Evolutionary conservation across 202 grass and related monocot species (phyloP).

Genomic region (Musa balbisiana): DNA sequence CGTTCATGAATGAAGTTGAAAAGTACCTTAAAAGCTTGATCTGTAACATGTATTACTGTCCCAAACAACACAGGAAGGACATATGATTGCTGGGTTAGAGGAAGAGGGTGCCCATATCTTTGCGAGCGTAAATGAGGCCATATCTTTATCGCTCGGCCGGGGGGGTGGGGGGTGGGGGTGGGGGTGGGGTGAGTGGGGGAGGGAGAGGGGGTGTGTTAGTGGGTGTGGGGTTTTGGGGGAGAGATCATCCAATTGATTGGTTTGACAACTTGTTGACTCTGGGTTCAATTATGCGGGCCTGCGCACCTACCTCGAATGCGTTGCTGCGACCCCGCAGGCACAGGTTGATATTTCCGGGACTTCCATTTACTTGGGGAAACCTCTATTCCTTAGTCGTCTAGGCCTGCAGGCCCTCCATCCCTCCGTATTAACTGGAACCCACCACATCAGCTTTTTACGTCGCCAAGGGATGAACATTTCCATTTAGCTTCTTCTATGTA

Average conservation of each 20-base stretch:
- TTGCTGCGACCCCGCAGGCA: slow-evolving; percentile 46
- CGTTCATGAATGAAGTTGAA: not conserved
- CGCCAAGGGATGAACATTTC: slow-evolving; percentile 3
- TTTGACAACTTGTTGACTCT: slow-evolving; percentile 14
- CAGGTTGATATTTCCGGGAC: slow-evolving; percentile 43
- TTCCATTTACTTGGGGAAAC: slow-evolving; percentile 76
- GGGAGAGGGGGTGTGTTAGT: no score
- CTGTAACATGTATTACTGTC: no score
- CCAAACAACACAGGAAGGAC: no score
- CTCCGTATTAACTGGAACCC: slow-evolving; percentile 24
- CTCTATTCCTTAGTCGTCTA: slow-evolving; percentile 60
- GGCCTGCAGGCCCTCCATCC: slow-evolving; percentile 26
- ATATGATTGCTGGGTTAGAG: no score
- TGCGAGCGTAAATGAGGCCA: not conserved
- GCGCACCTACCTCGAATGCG: slow-evolving; percentile 20
- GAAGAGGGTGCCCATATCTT: not conserved
- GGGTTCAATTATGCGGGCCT: slow-evolving; percentile 29
- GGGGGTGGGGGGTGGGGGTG: no score
- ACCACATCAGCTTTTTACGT: not conserved
- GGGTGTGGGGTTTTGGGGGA: not conserved
- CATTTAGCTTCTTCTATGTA: not conserved
- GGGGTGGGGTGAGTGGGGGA: no score
- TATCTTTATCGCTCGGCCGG: no score
- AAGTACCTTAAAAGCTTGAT: no score
- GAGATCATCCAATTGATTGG: slow-evolving; percentile 8